Percentiles rank a stretch among this genome's conserved stretches.
phyloP scores from a whole-genome alignment of 495 filamentous ascomycete species.

The Thermothielavioides terrestris region DNA sequence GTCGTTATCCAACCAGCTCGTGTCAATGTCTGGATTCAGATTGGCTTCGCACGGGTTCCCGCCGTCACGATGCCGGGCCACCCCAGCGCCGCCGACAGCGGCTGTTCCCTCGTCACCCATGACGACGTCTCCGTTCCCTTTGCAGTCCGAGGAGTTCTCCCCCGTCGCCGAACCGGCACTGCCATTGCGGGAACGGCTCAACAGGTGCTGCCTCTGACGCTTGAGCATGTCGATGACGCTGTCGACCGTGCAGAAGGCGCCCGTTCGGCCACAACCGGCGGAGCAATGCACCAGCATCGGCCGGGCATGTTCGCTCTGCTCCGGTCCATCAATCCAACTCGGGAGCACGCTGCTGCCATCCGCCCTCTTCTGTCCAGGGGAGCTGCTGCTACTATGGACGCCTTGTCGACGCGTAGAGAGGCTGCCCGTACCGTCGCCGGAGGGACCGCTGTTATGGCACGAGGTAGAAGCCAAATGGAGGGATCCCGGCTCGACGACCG shows the following conservation, averaged over 20 bases:
- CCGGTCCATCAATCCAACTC: conserved; percentile 44
- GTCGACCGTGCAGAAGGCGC: conserved; percentile 94
- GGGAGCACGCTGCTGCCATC: conserved; percentile 16
- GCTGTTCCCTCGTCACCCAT: conserved; percentile 23
- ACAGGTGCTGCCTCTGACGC: conserved; percentile 48
- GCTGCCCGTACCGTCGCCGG: background rate
- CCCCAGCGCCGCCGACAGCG: background rate
- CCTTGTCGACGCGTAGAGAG: conserved; percentile 1
- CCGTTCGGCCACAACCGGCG: conserved; percentile 90
- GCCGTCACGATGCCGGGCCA: background rate
- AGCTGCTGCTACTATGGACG: background rate
- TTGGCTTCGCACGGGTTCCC: background rate
- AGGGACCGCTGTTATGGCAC: conserved; percentile 3
- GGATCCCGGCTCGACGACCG: conserved; percentile 34
- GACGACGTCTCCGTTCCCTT: conserved; percentile 37
- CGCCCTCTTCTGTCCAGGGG: background rate
- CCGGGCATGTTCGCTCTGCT: conserved; percentile 41
- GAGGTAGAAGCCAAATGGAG: conserved; percentile 18
- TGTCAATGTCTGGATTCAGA: conserved; percentile 20
- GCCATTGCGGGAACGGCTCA: background rate
- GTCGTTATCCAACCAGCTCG: conserved; percentile 41
- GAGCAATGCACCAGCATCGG: conserved; percentile 92
- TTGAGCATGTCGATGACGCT: conserved; percentile 90
- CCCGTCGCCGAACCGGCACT: background rate
- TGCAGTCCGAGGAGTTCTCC: background rate